A percentile compares a stretch with the other conserved stretches of the same genome.
Evolutionary conservation across 1,139 yeast genomes (phyloP).

Genomic region (Ogataea hybrid): DNA sequence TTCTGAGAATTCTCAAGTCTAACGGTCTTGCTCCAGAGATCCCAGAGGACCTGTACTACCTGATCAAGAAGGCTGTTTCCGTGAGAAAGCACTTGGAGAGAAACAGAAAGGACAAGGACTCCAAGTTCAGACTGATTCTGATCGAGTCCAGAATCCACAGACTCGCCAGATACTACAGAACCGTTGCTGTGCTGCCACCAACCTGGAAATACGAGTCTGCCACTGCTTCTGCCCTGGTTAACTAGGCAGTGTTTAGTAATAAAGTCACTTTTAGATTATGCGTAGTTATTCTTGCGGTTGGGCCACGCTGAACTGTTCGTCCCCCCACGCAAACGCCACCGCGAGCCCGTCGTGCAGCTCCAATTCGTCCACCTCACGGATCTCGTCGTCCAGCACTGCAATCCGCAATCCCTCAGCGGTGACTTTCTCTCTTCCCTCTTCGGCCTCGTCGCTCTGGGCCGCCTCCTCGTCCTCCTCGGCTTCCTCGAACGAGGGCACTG

Average conservation of each 20-base stretch:
- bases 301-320: slow-evolving; percentile 42
- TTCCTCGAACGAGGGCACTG: slow-evolving; percentile 34
- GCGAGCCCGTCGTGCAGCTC: slow-evolving; percentile 23
- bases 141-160: slow-evolving; percentile 99
- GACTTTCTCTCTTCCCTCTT: neutral
- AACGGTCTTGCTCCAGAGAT: slow-evolving; percentile 99
- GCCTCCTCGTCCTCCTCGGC: slow-evolving; percentile 13
- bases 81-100: slow-evolving; percentile 99
- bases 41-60: slow-evolving; percentile 99
- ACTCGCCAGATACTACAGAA: slow-evolving; percentile 99
- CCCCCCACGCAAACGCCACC: slow-evolving; percentile 41
- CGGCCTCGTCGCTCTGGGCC: slow-evolving; percentile 12
- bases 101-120: slow-evolving; percentile 99
- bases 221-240: slow-evolving; percentile 99
- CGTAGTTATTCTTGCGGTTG: slow-evolving; percentile 27
- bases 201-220: slow-evolving; percentile 99
- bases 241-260: slow-evolving; percentile 43
- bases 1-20: slow-evolving; percentile 97
- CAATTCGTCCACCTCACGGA: slow-evolving; percentile 21
- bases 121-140: slow-evolving; percentile 99
- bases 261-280: neutral
- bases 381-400: slow-evolving; percentile 33
- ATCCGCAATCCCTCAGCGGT: neutral
- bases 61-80: slow-evolving; percentile 99
- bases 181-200: slow-evolving; percentile 98